phyloP scores from a whole-genome alignment of 73 alveolate genomes.

The Paramecium sonneborni region DNA sequence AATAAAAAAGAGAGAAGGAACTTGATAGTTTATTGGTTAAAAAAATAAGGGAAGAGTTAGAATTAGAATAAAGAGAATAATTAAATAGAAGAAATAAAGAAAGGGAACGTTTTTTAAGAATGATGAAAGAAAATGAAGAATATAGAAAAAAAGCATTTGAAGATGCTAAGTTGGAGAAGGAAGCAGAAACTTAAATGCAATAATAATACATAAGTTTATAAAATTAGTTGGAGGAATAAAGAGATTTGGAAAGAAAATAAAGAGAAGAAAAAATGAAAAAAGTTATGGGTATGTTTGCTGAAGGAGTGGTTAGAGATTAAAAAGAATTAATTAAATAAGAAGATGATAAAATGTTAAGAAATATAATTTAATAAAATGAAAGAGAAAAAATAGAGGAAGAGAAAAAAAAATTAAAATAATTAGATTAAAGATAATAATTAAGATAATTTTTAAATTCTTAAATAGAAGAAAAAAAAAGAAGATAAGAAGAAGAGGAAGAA shows the following conservation, averaged over 20 bases:
- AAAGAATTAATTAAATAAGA: slow-evolving; percentile 65
- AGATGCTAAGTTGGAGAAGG: slow-evolving; percentile 64
- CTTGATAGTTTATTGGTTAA: slow-evolving; percentile 56
- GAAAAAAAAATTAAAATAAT: slow-evolving; percentile 22
- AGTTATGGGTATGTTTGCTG: slow-evolving; percentile 69
- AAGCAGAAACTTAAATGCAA: slow-evolving; percentile 57
- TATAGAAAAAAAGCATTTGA: slow-evolving; percentile 64
- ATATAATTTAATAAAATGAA: slow-evolving; percentile 58
- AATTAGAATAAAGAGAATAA: slow-evolving; percentile 59
- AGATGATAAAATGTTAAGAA: slow-evolving; percentile 66
- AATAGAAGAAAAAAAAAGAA: slow-evolving; percentile 63
- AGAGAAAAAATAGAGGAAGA: slow-evolving; percentile 63
- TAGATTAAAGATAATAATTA: slow-evolving; percentile 55
- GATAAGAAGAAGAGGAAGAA: slow-evolving; percentile 64
- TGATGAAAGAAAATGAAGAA: slow-evolving; percentile 70
- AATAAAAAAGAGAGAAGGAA: slow-evolving; percentile 64
- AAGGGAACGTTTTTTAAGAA: slow-evolving; percentile 56
- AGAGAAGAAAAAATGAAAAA: slow-evolving; percentile 67
- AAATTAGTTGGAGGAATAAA: slow-evolving; percentile 59
- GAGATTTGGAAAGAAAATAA: slow-evolving; percentile 64
- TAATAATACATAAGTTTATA: slow-evolving; percentile 49
- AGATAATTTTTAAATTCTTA: slow-evolving; percentile 60
- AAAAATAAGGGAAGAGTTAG: slow-evolving; percentile 62
- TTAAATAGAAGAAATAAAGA: slow-evolving; percentile 64
- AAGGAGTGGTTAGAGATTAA: slow-evolving; percentile 62